These are phyloP conservation scores for Primulina huaijiensis DNA, from an alignment of 257 asterid species.

Conservation along the genomic window DNA sequence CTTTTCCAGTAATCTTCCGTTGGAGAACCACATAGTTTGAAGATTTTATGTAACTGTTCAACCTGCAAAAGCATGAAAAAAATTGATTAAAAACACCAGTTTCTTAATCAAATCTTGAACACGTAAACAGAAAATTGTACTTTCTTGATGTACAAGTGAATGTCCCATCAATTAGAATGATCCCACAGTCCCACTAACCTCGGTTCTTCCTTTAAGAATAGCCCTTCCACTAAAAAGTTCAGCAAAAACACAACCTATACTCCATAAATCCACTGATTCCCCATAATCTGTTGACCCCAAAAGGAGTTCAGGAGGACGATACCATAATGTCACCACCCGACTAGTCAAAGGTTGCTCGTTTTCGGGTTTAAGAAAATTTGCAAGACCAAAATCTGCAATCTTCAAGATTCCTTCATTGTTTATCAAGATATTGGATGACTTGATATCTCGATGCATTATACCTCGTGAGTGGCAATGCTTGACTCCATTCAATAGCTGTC, in stretches of 20 bases:
- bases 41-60: constrained; percentile 88
- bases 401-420: constrained; percentile 79
- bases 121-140: too few relatives aligned
- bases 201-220: constrained; percentile 88
- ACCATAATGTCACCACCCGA: constrained; percentile 95
- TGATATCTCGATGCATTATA: constrained; percentile 81
- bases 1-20: constrained; percentile 78
- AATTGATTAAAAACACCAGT: too few relatives aligned
- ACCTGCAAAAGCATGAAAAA: constrained; percentile 44
- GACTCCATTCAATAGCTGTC: constrained; percentile 66
- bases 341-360: constrained; percentile 63
- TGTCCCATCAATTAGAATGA: neutral
- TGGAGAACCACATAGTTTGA: constrained; percentile 84
- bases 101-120: too few relatives aligned
- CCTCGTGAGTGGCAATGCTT: constrained; percentile 89
- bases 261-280: constrained; percentile 85
- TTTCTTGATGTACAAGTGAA: too few relatives aligned
- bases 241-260: constrained; percentile 91
- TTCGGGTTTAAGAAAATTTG: constrained; percentile 55
- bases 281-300: constrained; percentile 78
- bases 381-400: constrained; percentile 91
- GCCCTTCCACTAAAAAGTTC: constrained; percentile 87
- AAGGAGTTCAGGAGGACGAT: constrained; percentile 95
- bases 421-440: constrained; percentile 74
- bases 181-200: constrained; percentile 42